Evolutionary conservation across 768 basidiomycete species (phyloP), one percentile per base, ranked within the genome.

Genomic region (Rubroboletus satanas): DNA sequence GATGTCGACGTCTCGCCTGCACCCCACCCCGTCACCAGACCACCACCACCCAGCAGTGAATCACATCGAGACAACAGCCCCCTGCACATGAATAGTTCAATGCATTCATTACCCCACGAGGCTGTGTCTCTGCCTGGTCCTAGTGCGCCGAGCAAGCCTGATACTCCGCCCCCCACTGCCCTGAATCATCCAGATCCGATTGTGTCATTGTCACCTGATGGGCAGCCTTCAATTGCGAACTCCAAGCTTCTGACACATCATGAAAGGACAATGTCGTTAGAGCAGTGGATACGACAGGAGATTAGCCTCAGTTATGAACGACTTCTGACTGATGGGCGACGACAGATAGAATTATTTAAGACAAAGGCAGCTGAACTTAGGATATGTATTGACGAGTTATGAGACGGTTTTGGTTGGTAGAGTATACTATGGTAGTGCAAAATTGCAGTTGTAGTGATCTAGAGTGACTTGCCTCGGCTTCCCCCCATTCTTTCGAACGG

Each of bases 201-300:
- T 26, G 32, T 68, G 26, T 53, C 59, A 36, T 23, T 66, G 31
- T 62, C 57, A 5, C 49, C 57, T 14, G 32, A 54, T 33, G 55
- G 52, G 29, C 48, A 56, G 7, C 55, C 64, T 31, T 49, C 41
- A 39, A 29, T 62, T 52, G 18, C 56, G 31, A 32, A 36, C 32
- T n/a, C 64, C n/a, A 58, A 62, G 43, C 29, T 17, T 57, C 70
- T 53, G 45, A 69, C 57, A 51, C 67, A 43, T 33, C 81, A 81
- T 18, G 88, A 93, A 66, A 75, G 85, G 55, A 72, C 77, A 18
- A 86, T 93, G 88, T 88, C 90, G 0, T 78, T 94, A 45, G 91
- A 93, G 63, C 83, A 93, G 63, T 89, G 89, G 82, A 84, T 93
- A 54, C 77, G 85, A 51, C 80, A 83, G 60, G 90, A 93, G 71